A percentile compares a stretch with the other conserved stretches of the same genome.
Conservation (phyloP, 345 rosid species). For the Acer yangbiense region DNA sequence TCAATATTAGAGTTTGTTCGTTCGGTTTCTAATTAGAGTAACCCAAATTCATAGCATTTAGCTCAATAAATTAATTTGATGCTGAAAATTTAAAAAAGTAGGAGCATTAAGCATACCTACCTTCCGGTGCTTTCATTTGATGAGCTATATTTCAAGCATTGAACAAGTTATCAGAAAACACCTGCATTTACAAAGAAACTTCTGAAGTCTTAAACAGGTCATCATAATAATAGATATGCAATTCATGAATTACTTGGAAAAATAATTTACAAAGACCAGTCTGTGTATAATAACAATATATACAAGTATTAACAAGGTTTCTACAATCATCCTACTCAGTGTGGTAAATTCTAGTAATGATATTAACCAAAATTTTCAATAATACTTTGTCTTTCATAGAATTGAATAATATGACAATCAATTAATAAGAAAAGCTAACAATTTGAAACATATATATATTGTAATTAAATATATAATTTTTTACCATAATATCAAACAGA, state of each 20-base stretch:
- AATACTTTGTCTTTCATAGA: not conserved
- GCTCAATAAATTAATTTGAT: too few species aligned
- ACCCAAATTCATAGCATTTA: too few species aligned
- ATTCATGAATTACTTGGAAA: not conserved
- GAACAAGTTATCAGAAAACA: not conserved
- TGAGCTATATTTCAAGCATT: not conserved
- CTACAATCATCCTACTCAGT: not conserved
- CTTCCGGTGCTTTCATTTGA: not conserved
- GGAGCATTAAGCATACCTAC: not conserved
- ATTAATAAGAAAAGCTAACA: not conserved
- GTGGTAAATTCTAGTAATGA: not conserved
- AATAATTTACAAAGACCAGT: not conserved
- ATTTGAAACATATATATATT: not conserved
- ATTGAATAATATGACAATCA: not conserved
- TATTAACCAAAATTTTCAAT: too few species aligned
- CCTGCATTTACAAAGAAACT: constrained; percentile 11
- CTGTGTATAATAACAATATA: not conserved
- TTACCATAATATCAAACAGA: not conserved
- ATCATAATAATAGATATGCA: not conserved
- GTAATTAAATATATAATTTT: not conserved
- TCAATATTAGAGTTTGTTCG: too few species aligned
- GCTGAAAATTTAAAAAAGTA: too few species aligned
- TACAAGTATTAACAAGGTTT: not conserved
- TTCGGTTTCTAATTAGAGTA: too few species aligned
- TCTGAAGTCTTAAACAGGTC: not conserved